Base-by-base conservation (phyloP, 805 yeast genomes). In the Wickerhamomyces chaumierensis region DNA sequence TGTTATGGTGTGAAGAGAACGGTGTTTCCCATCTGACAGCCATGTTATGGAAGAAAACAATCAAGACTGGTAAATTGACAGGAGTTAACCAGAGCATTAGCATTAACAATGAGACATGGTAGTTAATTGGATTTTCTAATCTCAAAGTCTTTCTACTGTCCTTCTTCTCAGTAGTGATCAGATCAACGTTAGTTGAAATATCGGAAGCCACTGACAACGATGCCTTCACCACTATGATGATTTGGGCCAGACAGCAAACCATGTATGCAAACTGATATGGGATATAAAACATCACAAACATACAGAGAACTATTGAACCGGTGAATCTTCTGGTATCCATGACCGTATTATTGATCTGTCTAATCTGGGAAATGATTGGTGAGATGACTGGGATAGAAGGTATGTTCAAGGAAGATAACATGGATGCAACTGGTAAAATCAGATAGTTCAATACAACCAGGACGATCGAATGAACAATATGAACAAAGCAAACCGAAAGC, bases 211-310 rank as follows among this genome's bases (percentile, higher is more conserved):
- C 18, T 4, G 34, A 4, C 8, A 34, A 36, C 12, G 43, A 42
- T 2, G 63, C 42, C 36, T 65, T 68, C 3, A 79, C 35, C 25
- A 75, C 68, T 20, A 74, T 71, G n/a, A 69, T 49, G 1, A 63
- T 46, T 53, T 85, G 95, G 2, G 81, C 68, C 11, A 75, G 20
- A 35, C 75, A 63, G 34, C 80, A 68, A 7, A 82, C 67, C 7
- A 75, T 61, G 49, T 70, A 84, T 2, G 84, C 88, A 53, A 86
- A 69, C 53, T 87, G 95, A 52, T 78, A 87, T 0, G 96, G 96
- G 13, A 84, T 60, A 51, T 78, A 81, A 18, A 79, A 58, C 23
- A 77, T 62, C 3, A 81, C 79, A 17, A 68, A 55, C 1, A 64
- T 44, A 3, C 74, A 42, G 12, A 78, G 47, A 0, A 65, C 1